Evolutionary conservation across 176 grass and related monocot genomes (phyloP).

Genomic region (Cenchrus purpureus): DNA sequence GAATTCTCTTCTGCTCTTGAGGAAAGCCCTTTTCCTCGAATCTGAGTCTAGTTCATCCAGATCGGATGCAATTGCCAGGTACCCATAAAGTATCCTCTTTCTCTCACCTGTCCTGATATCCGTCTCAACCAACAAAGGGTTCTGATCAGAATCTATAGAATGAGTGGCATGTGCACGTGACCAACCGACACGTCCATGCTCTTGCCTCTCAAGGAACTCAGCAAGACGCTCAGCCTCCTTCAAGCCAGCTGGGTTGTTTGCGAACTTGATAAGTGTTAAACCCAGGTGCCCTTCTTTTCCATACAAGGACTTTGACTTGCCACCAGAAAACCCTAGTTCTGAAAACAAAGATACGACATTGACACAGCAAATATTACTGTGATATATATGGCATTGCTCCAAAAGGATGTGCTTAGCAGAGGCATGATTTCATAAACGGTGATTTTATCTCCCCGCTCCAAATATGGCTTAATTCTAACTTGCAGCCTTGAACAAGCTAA

Average conservation of each 20-base stretch:
- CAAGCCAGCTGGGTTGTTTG: slow-evolving; percentile 67
- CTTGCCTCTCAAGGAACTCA: slow-evolving; percentile 72
- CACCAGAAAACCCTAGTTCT: slow-evolving; percentile 92
- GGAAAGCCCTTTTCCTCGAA: slow-evolving; percentile 71
- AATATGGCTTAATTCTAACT: slow-evolving; percentile 39
- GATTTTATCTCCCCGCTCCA: slow-evolving; percentile 33
- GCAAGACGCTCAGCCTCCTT: slow-evolving; percentile 85
- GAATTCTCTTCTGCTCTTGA: slow-evolving; percentile 90
- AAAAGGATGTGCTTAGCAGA: slow-evolving; percentile 44
- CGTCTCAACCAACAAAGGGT: slow-evolving; percentile 70
- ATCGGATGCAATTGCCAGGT: slow-evolving; percentile 75
- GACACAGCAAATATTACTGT: slow-evolving; percentile 54
- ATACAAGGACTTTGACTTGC: slow-evolving; percentile 92
- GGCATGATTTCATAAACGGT: slow-evolving; percentile 42
- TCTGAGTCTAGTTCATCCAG: slow-evolving; percentile 81
- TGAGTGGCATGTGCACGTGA: slow-evolving; percentile 46
- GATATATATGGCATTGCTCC: slow-evolving; percentile 34
- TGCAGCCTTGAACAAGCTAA: slow-evolving; percentile 7
- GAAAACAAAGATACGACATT: slow-evolving; percentile 56
- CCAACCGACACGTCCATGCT: slow-evolving; percentile 82
- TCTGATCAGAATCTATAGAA: slow-evolving; percentile 67
- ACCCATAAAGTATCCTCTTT: slow-evolving; percentile 89
- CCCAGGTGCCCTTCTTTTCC: slow-evolving; percentile 90
- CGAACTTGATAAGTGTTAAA: slow-evolving; percentile 81
- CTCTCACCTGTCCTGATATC: slow-evolving; percentile 79